A percentile compares a stretch with the other conserved stretches of the same genome.
Evolutionary conservation across 2,329 filamentous ascomycete genomes (phyloP).

Genomic region (Colletotrichum magnum): DNA sequence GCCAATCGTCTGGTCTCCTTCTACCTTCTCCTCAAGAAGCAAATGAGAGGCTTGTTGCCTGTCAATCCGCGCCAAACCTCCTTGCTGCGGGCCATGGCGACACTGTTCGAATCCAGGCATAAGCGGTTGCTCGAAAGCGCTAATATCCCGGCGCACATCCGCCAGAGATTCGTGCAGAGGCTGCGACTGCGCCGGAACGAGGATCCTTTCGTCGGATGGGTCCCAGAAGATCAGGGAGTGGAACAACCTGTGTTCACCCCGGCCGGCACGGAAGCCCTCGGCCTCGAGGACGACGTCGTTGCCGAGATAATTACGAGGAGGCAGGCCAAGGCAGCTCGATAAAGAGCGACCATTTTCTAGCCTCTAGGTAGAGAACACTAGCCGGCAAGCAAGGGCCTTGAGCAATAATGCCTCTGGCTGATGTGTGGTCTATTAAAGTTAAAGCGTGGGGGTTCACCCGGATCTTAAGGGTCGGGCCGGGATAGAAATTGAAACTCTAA

Average conservation of each 20-base stretch:
- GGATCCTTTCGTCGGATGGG: conserved; percentile 7
- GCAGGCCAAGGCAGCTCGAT: conserved; percentile 8
- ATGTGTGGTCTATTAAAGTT: too few species aligned
- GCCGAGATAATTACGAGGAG: neutral
- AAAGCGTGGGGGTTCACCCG: too few species aligned
- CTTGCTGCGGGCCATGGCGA: neutral
- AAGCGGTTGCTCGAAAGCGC: neutral
- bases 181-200: conserved; percentile 8
- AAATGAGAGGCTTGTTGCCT: conserved; percentile 1
- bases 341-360: too few species aligned
- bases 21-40: conserved; percentile 5
- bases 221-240: neutral
- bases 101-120: conserved; percentile 11
- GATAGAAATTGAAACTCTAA: too few species aligned
- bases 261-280: neutral
- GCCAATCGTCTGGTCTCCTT: conserved; percentile 9
- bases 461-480: too few species aligned
- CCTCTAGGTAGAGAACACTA: too few species aligned
- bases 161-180: conserved; percentile 6
- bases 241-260: neutral
- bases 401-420: too few species aligned
- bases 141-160: neutral
- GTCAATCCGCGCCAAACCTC: neutral
- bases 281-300: conserved; percentile 11
- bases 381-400: too few species aligned